Conservation (phyloP, 225 moss, liverwort and hornwort species). For the Neckera pumila region DNA sequence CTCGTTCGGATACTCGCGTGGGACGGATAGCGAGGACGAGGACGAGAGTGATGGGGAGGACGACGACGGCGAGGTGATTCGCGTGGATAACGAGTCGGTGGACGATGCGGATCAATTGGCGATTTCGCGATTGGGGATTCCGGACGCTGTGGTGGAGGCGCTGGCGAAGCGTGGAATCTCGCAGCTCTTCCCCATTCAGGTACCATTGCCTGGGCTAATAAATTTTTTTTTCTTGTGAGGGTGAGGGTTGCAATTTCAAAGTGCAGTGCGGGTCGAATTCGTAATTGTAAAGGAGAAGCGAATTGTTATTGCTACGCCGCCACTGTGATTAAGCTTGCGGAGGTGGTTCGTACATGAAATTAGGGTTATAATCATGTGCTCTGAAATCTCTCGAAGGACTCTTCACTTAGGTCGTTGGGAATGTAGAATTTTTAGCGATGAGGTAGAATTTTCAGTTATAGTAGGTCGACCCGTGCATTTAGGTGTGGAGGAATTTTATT, state of each 20-base stretch:
- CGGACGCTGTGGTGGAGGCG: conserved; percentile 53
- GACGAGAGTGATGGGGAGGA: conserved; percentile 26
- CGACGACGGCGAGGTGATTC: conserved; percentile 38
- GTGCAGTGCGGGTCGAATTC: neutral
- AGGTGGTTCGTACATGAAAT: neutral
- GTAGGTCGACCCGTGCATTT: neutral
- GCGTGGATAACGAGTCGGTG: conserved; percentile 41
- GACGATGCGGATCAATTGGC: conserved; percentile 71
- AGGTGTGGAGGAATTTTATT: too few relatives aligned
- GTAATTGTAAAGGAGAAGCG: neutral
- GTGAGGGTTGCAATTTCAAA: neutral
- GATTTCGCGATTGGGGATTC: conserved; percentile 60
- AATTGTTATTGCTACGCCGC: neutral
- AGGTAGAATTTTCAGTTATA: neutral
- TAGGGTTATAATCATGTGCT: neutral
- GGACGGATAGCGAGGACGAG: conserved; percentile 42
- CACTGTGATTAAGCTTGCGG: neutral
- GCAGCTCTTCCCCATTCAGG: conserved; percentile 90
- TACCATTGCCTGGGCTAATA: neutral
- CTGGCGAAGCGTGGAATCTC: conserved; percentile 67
- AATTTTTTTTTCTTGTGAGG: neutral
- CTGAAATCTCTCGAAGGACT: neutral
- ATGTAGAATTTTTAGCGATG: neutral
- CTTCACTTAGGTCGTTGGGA: neutral
- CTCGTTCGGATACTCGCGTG: conserved; percentile 49